A percentile compares a stretch with the other conserved stretches of the same genome.
Conservation (phyloP, 2,329 filamentous ascomycete species). For the Aquanectria penicillioides region DNA sequence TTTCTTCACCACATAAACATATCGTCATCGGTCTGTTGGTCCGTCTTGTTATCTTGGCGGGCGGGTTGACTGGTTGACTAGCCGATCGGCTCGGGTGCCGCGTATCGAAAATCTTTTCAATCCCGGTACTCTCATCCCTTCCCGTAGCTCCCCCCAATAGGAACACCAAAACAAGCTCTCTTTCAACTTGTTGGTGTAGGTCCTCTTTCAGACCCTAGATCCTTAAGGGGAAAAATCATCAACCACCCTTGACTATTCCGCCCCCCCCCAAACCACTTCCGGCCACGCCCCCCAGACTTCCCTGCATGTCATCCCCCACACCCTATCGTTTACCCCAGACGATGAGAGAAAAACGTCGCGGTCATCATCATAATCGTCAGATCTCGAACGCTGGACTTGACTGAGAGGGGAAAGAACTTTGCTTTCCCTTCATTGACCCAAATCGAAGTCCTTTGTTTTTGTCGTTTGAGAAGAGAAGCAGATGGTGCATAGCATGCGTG, state of each 20-base stretch:
- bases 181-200: constrained; percentile 13
- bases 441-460: not conserved
- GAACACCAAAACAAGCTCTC: constrained; percentile 12
- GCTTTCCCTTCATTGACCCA: not conserved
- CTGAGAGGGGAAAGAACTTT: not conserved
- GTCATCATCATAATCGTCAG: constrained; percentile 39
- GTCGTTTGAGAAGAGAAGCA: constrained; percentile 18
- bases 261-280: constrained; percentile 5
- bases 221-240: constrained; percentile 5
- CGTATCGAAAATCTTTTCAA: constrained; percentile 20
- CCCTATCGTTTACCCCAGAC: constrained; percentile 28
- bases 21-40: constrained; percentile 10
- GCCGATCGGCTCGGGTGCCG: constrained; percentile 12
- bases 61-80: not conserved
- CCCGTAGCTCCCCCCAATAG: not conserved
- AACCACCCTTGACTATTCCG: constrained; percentile 12
- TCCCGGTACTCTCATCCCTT: constrained; percentile 7
- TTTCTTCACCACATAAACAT: constrained; percentile 2
- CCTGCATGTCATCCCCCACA: constrained; percentile 18
- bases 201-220: constrained; percentile 25
- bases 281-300: constrained; percentile 23
- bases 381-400: constrained; percentile 8
- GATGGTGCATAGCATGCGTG: constrained; percentile 31
- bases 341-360: constrained; percentile 34
- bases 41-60: constrained; percentile 7